These are phyloP conservation scores for Primulina eburnea DNA, from an alignment of 257 asterid genomes.

Conservation along the genomic window DNA sequence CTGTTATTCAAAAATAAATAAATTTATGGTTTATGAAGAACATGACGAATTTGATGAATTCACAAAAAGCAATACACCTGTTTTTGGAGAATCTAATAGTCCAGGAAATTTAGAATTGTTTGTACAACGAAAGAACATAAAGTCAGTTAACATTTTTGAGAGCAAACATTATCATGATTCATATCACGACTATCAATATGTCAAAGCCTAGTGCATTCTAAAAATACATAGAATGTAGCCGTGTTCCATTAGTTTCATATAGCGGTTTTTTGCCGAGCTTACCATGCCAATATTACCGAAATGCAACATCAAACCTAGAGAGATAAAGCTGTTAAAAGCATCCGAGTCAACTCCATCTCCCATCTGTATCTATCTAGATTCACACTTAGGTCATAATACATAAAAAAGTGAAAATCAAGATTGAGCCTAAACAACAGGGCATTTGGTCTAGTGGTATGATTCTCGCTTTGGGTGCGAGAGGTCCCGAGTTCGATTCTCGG, in stretches of 20 bases:
- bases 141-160: too few species aligned
- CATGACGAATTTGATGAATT: neutral
- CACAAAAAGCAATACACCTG: neutral
- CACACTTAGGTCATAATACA: too few species aligned
- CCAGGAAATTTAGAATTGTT: too few species aligned
- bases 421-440: conserved; percentile 21
- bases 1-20: neutral
- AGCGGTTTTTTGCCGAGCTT: neutral
- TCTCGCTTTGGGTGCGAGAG: conserved; percentile 55
- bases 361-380: neutral
- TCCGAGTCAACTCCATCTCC: neutral
- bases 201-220: neutral
- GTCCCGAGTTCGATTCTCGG: conserved; percentile 49
- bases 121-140: too few species aligned
- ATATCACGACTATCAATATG: neutral
- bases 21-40: neutral
- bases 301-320: neutral
- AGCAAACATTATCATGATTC: neutral
- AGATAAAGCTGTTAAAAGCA: neutral
- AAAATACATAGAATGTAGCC: neutral
- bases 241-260: neutral
- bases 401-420: neutral
- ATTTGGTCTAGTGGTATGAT: conserved; percentile 59
- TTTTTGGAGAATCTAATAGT: neutral
- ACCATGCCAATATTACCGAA: neutral